These are phyloP conservation scores for Bisporella sp. DNA, from an alignment of 2,329 filamentous ascomycete genomes.

Conservation along the genomic window DNA sequence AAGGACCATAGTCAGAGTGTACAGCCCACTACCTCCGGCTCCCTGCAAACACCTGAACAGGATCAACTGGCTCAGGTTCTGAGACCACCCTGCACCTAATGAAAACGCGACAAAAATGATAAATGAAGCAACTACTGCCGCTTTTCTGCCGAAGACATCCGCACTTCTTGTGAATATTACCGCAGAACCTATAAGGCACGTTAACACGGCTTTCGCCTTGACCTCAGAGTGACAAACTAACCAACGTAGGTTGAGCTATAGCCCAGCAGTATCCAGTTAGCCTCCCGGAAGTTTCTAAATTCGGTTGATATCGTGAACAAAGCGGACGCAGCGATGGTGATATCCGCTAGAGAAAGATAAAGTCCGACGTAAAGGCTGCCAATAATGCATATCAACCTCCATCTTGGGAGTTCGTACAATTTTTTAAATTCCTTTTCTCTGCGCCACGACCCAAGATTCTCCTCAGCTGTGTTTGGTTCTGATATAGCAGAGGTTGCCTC, in stretches of 20 bases:
- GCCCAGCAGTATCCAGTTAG: neutral
- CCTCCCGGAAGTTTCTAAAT: neutral
- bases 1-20: conserved; percentile 38
- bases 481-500: no score
- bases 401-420: no score
- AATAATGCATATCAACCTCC: no score
- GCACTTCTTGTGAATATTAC: conserved; percentile 2
- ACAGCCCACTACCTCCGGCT: conserved; percentile 38
- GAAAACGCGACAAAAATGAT: conserved; percentile 6
- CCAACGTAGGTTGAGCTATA: neutral
- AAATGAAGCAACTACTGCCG: neutral
- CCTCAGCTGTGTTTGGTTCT: no score
- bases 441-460: no score
- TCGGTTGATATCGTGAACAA: neutral
- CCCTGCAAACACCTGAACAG: conserved; percentile 27
- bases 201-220: neutral
- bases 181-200: neutral
- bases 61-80: conserved; percentile 4
- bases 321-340: neutral
- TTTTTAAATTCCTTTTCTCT: no score
- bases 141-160: conserved; percentile 5
- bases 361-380: neutral
- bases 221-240: neutral
- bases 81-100: conserved; percentile 3
- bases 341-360: neutral